phyloP scores from a whole-genome alignment of 495 filamentous ascomycete species.

The Tuber microsphaerosporum region DNA sequence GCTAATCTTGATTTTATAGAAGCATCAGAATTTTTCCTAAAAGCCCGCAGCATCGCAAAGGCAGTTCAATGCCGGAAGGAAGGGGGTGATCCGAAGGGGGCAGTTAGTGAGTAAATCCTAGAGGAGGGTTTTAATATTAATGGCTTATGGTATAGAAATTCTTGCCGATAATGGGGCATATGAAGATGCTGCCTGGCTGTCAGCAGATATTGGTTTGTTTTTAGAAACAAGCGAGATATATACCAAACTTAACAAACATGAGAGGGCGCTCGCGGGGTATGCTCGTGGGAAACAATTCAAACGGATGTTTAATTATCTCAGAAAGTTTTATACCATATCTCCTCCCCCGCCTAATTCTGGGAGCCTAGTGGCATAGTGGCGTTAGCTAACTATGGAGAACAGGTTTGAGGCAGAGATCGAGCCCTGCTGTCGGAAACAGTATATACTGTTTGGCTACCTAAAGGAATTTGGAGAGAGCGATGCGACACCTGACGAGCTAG shows the following conservation, averaged over 20 bases:
- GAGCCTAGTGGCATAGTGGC: neutral
- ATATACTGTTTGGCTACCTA: too few relatives aligned
- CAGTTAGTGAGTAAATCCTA: neutral
- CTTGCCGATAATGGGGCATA: too few relatives aligned
- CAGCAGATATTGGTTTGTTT: too few relatives aligned
- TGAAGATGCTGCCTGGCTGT: too few relatives aligned
- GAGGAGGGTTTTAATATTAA: neutral
- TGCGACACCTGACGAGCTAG: too few relatives aligned
- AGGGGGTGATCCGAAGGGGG: too few relatives aligned
- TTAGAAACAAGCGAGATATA: neutral
- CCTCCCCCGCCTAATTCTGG: neutral
- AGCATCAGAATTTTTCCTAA: slow-evolving; percentile 4
- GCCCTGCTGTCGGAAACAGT: neutral
- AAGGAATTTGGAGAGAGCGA: too few relatives aligned
- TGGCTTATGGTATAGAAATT: too few relatives aligned
- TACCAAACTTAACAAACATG: slow-evolving; percentile 14
- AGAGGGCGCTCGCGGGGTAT: slow-evolving; percentile 14
- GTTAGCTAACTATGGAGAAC: neutral
- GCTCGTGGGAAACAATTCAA: slow-evolving; percentile 7
- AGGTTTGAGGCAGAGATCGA: slow-evolving; percentile 12
- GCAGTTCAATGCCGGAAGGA: too few relatives aligned
- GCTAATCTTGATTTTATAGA: slow-evolving; percentile 12
- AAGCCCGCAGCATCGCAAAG: too few relatives aligned
- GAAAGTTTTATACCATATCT: neutral
- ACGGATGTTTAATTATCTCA: slow-evolving; percentile 13